phyloP scores from a whole-genome alignment of 306 rosid genomes.

The Inga oerstediana region DNA sequence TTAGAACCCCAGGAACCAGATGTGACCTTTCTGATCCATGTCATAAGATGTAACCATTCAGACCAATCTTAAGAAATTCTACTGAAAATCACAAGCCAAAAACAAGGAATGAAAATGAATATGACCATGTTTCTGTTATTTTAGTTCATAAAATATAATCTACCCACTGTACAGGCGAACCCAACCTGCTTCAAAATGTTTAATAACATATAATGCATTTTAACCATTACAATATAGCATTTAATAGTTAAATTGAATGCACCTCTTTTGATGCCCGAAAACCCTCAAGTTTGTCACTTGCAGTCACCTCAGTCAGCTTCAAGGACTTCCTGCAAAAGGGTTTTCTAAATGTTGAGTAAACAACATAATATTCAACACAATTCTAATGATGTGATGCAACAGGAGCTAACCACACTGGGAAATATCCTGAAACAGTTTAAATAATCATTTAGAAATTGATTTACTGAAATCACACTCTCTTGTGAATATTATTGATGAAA shows the following conservation, averaged over 20 bases:
- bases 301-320: slow-evolving; percentile 90
- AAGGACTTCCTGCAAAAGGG: slow-evolving; percentile 57
- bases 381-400: slow-evolving; percentile 16
- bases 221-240: background rate
- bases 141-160: background rate
- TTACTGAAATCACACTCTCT: no score
- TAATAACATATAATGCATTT: background rate
- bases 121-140: background rate
- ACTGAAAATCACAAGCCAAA: slow-evolving; percentile 1
- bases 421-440: slow-evolving; percentile 22
- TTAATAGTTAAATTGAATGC: slow-evolving; percentile 26
- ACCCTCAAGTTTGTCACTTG: slow-evolving; percentile 87
- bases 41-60: background rate
- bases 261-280: slow-evolving; percentile 98
- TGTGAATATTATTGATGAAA: no score
- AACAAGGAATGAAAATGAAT: slow-evolving; percentile 9
- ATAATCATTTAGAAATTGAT: background rate
- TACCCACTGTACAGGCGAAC: background rate
- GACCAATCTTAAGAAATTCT: background rate
- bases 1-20: slow-evolving; percentile 8
- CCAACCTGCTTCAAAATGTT: slow-evolving; percentile 19
- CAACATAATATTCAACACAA: background rate
- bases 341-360: slow-evolving; percentile 10
- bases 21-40: background rate
- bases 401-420: slow-evolving; percentile 9